Base-by-base conservation (phyloP, 257 asterid species). In the Jacaranda copaia region DNA sequence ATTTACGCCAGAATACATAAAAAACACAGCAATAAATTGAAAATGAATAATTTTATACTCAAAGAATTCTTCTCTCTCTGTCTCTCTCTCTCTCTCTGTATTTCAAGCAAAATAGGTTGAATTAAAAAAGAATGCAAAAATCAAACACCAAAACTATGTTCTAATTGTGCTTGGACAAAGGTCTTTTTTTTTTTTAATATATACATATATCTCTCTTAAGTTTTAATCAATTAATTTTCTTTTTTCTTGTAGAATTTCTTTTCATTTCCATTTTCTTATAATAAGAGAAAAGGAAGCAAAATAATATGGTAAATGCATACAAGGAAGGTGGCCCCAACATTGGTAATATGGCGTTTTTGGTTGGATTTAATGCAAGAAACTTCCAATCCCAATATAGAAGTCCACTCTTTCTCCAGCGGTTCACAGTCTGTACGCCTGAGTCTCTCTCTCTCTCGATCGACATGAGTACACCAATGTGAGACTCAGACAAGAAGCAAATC, bases 401-500 rank as follows among this genome's bases (percentile, higher is more conserved):
- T 13, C 46, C 46, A 32, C 69, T 36, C 77, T 14, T 43, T 13
- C 68, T 32, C 19, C 35, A 43, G 6, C 59, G 9, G 12, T 60
- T 77, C 64, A 69, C 82, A 52, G 72, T 60, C 73, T 39, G 81
- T 68, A 32, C 46, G 2, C 48, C 32, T 25, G 32, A 25, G 8
- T 12, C 18, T 10, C 39, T 32, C 8, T 25, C 43, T 20, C 53
- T 60, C 73, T 36, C 70, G 35, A 16, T 69, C 16, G 45, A 69
- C 5, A 60, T 40, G 61, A 39, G 5, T 15, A 10, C 0, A 18
- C 10, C 10, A 16, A 12, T 10, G 42, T 45, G 14, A 48, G 65
- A 58, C 40, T 45, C 46, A 57, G 62, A 45, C 49, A 76, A 20
- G 67, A 65, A 40, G 5, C 20, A 40, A 15, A 19, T 46, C 49